Evolutionary conservation across 1,284 basidiomycete genomes (phyloP).

Genomic region (Ceratobasidium sp.): DNA sequence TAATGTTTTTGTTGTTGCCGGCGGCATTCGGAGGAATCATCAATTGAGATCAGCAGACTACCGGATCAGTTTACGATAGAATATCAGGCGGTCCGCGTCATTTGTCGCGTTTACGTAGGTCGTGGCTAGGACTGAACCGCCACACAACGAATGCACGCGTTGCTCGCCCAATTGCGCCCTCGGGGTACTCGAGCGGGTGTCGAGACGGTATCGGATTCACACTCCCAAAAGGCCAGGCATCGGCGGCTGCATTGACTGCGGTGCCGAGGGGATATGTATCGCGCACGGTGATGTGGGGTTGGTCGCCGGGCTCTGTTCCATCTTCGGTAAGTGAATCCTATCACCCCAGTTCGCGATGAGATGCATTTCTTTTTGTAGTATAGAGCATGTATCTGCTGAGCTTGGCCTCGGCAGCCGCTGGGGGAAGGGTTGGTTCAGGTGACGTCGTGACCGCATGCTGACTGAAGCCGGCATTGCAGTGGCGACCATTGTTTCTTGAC

Average conservation of each 20-base stretch:
- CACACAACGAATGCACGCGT: conserved; percentile 16
- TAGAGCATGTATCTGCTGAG: conserved; percentile 19
- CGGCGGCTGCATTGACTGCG: conserved; percentile 32
- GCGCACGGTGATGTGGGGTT: conserved; percentile 26
- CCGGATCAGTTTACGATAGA: conserved; percentile 20
- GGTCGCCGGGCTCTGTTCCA: conserved; percentile 24
- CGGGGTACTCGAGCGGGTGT: conserved; percentile 26
- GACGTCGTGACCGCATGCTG: conserved; percentile 20
- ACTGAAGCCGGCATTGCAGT: conserved; percentile 20
- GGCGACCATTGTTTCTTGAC: conserved; percentile 16
- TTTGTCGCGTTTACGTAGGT: conserved; percentile 4
- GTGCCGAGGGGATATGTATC: conserved; percentile 21
- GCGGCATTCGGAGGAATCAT: conserved; percentile 27
- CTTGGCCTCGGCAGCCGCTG: conserved; percentile 34
- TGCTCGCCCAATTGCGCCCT: background rate
- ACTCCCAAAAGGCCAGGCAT: conserved; percentile 9
- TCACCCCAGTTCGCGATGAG: background rate
- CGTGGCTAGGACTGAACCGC: background rate
- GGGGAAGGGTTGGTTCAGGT: conserved; percentile 17
- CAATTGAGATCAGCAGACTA: background rate
- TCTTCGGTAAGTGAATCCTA: conserved; percentile 14
- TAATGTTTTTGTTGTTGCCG: conserved; percentile 1
- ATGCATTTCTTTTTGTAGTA: conserved; percentile 26
- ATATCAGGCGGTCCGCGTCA: conserved; percentile 2
- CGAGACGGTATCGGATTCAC: too few species aligned